Conservation (phyloP, 768 basidiomycete species). For the Suillus lakei region DNA sequence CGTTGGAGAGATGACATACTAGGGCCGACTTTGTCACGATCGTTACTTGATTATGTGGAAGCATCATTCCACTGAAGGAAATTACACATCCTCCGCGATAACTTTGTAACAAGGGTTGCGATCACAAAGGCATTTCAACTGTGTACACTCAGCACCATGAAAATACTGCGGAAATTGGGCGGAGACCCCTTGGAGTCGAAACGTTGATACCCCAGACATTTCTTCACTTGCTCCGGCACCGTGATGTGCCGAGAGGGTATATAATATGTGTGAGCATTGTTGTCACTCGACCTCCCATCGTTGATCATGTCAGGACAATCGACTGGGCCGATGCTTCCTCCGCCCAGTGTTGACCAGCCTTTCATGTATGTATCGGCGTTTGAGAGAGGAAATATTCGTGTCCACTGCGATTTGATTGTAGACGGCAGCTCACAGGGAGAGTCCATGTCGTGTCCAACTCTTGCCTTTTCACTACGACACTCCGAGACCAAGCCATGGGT, state of each 20-base stretch:
- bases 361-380: slow-evolving; percentile 27
- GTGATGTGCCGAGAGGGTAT: neutral
- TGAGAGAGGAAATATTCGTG: slow-evolving; percentile 21
- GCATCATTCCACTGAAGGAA: neutral
- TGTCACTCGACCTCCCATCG: neutral
- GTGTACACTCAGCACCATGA: neutral
- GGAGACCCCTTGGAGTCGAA: neutral
- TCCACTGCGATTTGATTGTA: slow-evolving; percentile 21
- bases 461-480: slow-evolving; percentile 21
- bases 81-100: neutral
- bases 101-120: neutral
- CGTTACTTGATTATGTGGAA: neutral
- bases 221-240: too few relatives aligned
- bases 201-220: too few relatives aligned
- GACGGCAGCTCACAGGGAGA: slow-evolving; percentile 9
- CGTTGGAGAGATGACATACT: neutral
- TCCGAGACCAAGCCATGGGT: slow-evolving; percentile 3
- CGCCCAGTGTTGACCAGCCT: slow-evolving; percentile 19
- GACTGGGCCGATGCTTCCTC: slow-evolving; percentile 22
- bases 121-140: neutral
- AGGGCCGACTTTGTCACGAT: neutral
- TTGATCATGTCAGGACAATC: neutral
- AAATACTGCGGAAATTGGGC: neutral
- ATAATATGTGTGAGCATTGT: neutral
- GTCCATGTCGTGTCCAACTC: slow-evolving; percentile 12